phyloP scores from a whole-genome alignment of 805 yeast species.

The Saccharomycopsis sp. region DNA sequence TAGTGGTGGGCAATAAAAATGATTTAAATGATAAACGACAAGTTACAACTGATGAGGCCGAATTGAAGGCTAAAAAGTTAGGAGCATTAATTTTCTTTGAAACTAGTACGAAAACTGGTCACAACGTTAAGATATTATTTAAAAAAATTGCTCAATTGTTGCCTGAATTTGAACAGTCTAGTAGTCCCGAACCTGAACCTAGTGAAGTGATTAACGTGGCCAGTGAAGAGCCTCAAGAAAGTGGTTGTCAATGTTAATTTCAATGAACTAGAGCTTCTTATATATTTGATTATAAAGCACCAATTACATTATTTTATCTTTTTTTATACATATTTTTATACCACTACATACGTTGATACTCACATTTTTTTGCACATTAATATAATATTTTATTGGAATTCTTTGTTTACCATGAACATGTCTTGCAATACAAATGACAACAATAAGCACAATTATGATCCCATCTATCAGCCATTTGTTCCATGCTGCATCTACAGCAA shows the following conservation, averaged over 20 bases:
- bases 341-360: too few species aligned
- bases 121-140: slow-evolving; percentile 84
- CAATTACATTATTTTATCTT: not conserved
- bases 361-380: too few species aligned
- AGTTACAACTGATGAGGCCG: slow-evolving; percentile 80
- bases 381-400: too few species aligned
- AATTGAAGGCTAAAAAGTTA: slow-evolving; percentile 59
- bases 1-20: slow-evolving; percentile 86
- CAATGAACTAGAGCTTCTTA: not conserved
- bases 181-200: slow-evolving; percentile 23
- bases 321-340: not conserved
- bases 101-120: slow-evolving; percentile 91
- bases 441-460: too few species aligned
- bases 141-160: slow-evolving; percentile 85
- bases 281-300: not conserved
- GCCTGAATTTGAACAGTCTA: slow-evolving; percentile 58
- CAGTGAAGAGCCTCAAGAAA: slow-evolving; percentile 30
- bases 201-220: slow-evolving; percentile 40
- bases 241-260: slow-evolving; percentile 35
- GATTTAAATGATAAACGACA: slow-evolving; percentile 78
- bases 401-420: too few species aligned
- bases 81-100: slow-evolving; percentile 82
- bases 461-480: too few species aligned
- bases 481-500: too few species aligned
- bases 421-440: too few species aligned